Conservation (phyloP, 148 eudicot genomes). For the Bassia scoparia region DNA sequence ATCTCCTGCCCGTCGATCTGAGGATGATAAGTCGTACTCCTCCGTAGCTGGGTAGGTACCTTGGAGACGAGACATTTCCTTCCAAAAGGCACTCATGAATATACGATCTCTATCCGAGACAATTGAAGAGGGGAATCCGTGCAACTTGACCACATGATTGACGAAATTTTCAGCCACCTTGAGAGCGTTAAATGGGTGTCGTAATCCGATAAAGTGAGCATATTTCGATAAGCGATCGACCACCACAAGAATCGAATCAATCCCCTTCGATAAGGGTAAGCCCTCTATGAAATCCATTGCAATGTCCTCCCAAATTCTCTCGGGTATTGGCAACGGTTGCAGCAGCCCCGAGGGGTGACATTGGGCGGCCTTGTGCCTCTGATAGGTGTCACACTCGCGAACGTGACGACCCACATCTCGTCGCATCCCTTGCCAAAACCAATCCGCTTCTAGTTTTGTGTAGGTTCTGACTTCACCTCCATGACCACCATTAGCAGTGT, state of each 20-base stretch:
- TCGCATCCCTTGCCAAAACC: not conserved
- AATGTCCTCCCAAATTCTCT: not conserved
- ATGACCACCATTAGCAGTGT: not conserved
- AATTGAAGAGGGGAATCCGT: not conserved
- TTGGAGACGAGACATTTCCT: not conserved
- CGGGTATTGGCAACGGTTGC: not conserved
- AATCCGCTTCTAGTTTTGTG: not conserved
- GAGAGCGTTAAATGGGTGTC: not conserved
- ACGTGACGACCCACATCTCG: not conserved
- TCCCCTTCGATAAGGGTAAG: not conserved
- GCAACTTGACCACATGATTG: not conserved
- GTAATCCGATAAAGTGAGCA: not conserved
- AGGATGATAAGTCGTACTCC: not conserved
- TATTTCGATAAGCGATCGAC: not conserved
- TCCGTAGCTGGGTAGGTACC: not conserved
- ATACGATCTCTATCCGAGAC: not conserved
- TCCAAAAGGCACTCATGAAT: not conserved
- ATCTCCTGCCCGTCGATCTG: not conserved
- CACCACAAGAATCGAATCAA: not conserved
- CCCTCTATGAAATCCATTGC: constrained; percentile 5
- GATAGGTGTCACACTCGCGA: not conserved
- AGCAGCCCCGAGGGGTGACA: not conserved
- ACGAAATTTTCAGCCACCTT: not conserved
- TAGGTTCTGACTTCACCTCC: not conserved
- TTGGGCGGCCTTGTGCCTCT: not conserved